Evolutionary conservation across 331 rosid species (phyloP), one percentile per base, ranked within the genome.

Genomic region (Dryas integrifolia): DNA sequence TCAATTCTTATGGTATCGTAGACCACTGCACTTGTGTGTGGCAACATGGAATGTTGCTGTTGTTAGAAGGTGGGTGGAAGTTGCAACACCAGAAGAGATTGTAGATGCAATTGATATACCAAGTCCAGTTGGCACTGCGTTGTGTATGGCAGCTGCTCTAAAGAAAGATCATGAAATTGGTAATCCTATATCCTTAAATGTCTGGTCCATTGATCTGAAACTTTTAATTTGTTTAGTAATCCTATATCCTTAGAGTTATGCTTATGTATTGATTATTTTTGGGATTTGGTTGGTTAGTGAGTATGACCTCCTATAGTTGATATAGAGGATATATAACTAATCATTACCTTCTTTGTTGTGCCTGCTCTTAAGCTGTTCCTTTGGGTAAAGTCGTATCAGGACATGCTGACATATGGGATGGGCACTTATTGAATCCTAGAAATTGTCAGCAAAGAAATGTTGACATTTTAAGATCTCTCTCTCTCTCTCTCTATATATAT

Each of bases 1-100:
- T 70, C 69, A 72, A 49, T 61, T 82, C 71, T 79, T 66, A 9
- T 80, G 80, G 41, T 82, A 55, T 84, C 72, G 50, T 88, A 95
- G 98, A 68, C 98, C 98, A n/a, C 76, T 95, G 84, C 98, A 95
- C 83, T 82, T 89, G 87, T 95, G 97, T 73, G 97, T 95, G 83
- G 87, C 82, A 79, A 91, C 96, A 21, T 91, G 96, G 96, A 95
- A 95, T 77, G 97, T 91, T 39, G 83, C 92, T 67, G 97, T 95
- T 77, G 96, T 91, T 55, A 91, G 87, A 87, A 89, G 88, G 85
- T 95, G 98, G 98, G 95, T 80, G 66, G 96, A 95, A 80, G 85
- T 91, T 82, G 93, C 98, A 72, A 84, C 88, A 63, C 38, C 79
- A 15, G 86, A 91, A 78, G 98, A 89, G 80, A 89, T 95, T 79